Evolutionary conservation across 805 yeast genomes (phyloP), one percentile per base, ranked within the genome.

Genomic region (Cyberlindnera samutprakarnensis): DNA sequence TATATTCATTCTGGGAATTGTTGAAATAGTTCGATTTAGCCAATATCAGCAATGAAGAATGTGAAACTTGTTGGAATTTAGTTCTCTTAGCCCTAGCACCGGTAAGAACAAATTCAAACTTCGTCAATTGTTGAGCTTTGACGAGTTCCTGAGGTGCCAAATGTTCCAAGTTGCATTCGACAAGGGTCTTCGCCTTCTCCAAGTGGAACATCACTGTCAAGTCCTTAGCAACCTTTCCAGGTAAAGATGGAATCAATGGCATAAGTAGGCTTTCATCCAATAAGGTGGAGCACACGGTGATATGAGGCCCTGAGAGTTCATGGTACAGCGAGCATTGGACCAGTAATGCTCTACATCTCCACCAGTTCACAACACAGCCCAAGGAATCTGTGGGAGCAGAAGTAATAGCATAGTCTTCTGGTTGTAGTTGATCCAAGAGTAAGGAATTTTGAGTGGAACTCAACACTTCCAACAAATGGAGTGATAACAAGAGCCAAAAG

Each of bases 61-160:
- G 71, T n/a, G 78, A 73, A 21, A 64, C 67, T 29, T 68, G 67
- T 58, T 90, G 97, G 53, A 64, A 84, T 54, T 83, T 83, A 4
- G 97, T 90, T 50, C 92, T 68, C 51, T 77, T 80, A 8, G 95
- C 96, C 44, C 77, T 77, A 35, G 92, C 83, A 43, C 97, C 97
- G 1, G 96, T 82, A 28, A 90, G 59, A 1, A 78, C 70, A 42
- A 78, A 70, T 30, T 70, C 61, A 28, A 86, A 65, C 2, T 73
- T 69, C 0, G 87, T 74, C 9, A 79, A 50, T 11, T 69, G 66
- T 27, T 73, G 69, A 2, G 78, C 84, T 39, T 68, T 68, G 2
- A 61, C 55, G 38, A 83, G 59, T 5, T 73, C 64, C 7, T 76
- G 74, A 15, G 68, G 55, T 1, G 80, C 66, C 21, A 76, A 53